Base-by-base conservation (phyloP, 2,329 filamentous ascomycete species). In the Plenodomus tracheiphilus region DNA sequence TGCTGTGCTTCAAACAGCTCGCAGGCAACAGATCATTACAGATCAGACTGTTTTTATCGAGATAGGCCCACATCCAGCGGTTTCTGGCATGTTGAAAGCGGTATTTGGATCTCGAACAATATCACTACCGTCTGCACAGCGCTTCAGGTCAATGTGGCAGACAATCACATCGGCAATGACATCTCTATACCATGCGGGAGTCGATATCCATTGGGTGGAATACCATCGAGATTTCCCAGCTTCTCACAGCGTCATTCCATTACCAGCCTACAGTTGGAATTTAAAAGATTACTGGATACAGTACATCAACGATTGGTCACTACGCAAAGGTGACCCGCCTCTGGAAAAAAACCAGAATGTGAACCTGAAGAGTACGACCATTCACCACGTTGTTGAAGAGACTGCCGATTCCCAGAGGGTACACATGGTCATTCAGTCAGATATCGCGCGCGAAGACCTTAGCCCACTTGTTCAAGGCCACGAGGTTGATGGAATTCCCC, bases 121-220 rank as follows among this genome's bases (percentile, higher is more conserved):
- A n/a, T 32, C 22, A 22, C 22, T 25, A 10, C n/a, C n/a, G 22
- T 25, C 10, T 25, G 5, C 11, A 36, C 30, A 10, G 22, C 51
- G 10, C 22, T 46, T 13, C 44, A 20, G 20, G 43, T 22, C 9
- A 30, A 39, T 3, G 21, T 19, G 19, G 28, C 8, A 36, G 28
- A 41, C 5, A 5, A n/a, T 41, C 3, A 13, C 44, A 21, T 36
- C 45, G 13, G 9, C 79, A 67, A 38, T 64, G 83, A 30, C 74
- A 72, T 44, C 30, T 45, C 18, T 62, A 0, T 79, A 88, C 64
- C 65, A 62, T 1, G 74, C 72, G 1, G 85, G 85, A 0, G 58
- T 84, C 1, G 70, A 77, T 6, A 70, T 89, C 17, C 71, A 82
- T 53, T 89, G 85, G 83, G 76, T 78, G 36, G 84, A 84, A 63